Percentiles rank a stretch among this genome's conserved stretches.
These are phyloP conservation scores for Penicillium brevicompactum DNA, from an alignment of 2,329 filamentous ascomycete genomes.

Conservation along the genomic window DNA sequence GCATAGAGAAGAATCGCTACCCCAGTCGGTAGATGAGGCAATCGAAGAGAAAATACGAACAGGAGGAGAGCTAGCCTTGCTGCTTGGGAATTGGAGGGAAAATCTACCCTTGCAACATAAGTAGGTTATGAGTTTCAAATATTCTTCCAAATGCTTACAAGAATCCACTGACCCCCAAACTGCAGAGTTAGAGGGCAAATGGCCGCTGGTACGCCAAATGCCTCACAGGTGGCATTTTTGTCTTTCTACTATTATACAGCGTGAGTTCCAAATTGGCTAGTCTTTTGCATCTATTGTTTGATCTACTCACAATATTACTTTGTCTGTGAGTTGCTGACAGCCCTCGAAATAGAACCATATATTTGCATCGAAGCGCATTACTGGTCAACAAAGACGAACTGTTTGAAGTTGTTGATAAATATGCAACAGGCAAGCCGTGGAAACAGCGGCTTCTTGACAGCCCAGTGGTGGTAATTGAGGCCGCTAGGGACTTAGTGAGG, in stretches of 20 bases:
- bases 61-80: conserved; percentile 3
- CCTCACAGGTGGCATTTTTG: neutral
- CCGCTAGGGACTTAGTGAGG: conserved; percentile 10
- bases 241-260: conserved; percentile 7
- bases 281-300: no score
- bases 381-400: conserved; percentile 7
- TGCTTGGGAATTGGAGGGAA: conserved; percentile 7
- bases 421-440: conserved; percentile 4
- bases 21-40: conserved; percentile 11
- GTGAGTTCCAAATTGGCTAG: neutral
- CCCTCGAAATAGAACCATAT: neutral
- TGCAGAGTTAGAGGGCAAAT: neutral
- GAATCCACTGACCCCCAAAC: neutral
- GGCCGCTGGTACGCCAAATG: no score
- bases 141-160: no score
- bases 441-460: conserved; percentile 3
- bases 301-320: no score
- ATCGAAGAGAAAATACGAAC: conserved; percentile 16
- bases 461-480: conserved; percentile 6
- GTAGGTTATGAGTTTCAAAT: neutral
- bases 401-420: conserved; percentile 7
- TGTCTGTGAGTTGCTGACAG: neutral
- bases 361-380: conserved; percentile 4
- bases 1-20: conserved; percentile 11
- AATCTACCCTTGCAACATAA: conserved; percentile 2